Evolutionary conservation across 2,329 filamentous ascomycete genomes (phyloP).

Genomic region (Penicillium hordei): DNA sequence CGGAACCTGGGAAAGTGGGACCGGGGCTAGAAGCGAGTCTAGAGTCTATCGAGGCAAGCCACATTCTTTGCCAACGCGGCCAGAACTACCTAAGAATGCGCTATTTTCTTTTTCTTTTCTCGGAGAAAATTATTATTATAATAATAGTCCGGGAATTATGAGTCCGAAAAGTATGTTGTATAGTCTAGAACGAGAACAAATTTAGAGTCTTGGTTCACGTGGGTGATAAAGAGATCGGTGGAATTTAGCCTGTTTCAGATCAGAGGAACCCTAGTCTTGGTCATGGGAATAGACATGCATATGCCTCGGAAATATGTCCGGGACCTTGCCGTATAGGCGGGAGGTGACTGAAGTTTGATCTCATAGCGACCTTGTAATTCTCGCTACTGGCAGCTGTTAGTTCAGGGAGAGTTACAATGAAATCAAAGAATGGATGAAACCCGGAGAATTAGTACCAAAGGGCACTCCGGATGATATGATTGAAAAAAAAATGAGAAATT

Average conservation of each 20-base stretch:
- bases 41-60: not conserved
- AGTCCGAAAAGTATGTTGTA: not conserved
- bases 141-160: not conserved
- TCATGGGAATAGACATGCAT: not conserved
- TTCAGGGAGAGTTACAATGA: not conserved
- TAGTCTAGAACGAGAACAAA: not conserved
- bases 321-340: not conserved
- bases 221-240: not conserved
- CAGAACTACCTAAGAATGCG: not conserved
- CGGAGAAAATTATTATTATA: not conserved
- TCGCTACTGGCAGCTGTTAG: conserved; percentile 1
- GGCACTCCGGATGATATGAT: not conserved
- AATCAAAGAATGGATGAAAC: not conserved
- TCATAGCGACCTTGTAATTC: not conserved
- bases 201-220: not conserved
- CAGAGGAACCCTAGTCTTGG: not conserved
- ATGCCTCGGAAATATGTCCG: conserved; percentile 1
- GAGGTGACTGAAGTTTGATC: conserved; percentile 7
- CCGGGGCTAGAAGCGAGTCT: not conserved
- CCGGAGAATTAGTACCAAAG: not conserved
- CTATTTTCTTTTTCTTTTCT: not conserved
- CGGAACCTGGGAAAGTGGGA: conserved; percentile 5
- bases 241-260: not conserved
- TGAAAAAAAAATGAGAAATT: not conserved
- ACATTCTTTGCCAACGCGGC: not conserved